Evolutionary conservation across 2,329 filamentous ascomycete genomes (phyloP).

Genomic region (Ophiostoma sp.): DNA sequence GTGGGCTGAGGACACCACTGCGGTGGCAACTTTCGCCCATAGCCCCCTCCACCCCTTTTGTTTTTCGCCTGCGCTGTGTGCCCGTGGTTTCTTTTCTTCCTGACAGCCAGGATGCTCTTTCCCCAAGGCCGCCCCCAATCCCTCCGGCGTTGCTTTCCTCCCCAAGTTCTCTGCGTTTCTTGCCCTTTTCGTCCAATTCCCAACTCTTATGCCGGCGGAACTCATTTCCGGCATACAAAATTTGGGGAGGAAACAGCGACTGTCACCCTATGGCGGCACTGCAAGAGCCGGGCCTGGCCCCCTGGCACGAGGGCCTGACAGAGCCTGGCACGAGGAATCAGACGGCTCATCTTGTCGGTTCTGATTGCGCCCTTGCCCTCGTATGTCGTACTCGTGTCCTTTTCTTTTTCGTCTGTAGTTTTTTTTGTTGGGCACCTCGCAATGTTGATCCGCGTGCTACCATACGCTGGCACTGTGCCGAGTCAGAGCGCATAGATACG

Average conservation of each 20-base stretch:
- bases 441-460: neutral
- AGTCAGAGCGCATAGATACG: neutral
- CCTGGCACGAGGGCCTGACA: slow-evolving; percentile 2
- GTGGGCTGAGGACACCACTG: neutral
- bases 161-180: neutral
- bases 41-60: neutral
- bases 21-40: neutral
- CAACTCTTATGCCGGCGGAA: neutral
- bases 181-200: neutral
- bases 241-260: neutral
- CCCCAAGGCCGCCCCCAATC: neutral
- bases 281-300: slow-evolving; percentile 6
- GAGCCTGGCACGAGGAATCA: slow-evolving; percentile 8
- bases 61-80: neutral
- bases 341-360: neutral
- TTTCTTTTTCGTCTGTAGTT: neutral
- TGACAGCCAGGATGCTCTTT: neutral
- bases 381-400: slow-evolving; percentile 5
- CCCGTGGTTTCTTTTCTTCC: neutral
- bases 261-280: neutral
- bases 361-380: neutral
- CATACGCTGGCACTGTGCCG: neutral
- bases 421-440: slow-evolving; percentile 1
- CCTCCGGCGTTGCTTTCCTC: neutral
- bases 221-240: neutral